phyloP scores from a whole-genome alignment of 495 filamentous ascomycete genomes.

The Aspergillus panamensis region DNA sequence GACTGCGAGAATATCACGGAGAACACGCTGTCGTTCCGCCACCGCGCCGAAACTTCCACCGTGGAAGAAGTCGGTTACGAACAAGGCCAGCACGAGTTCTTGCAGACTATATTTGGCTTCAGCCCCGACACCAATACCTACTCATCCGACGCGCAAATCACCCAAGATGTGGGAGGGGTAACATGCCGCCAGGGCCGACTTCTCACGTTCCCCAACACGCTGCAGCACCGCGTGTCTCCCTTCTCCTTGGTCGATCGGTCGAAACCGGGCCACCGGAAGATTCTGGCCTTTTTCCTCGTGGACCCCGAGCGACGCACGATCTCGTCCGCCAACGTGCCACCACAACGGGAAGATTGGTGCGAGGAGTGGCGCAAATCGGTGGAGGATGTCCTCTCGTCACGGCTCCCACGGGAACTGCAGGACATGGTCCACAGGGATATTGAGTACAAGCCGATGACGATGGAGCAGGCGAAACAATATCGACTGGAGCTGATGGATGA shows the following conservation, averaged over 20 bases:
- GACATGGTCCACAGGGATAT: constrained; percentile 27
- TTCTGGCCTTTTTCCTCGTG: constrained; percentile 53
- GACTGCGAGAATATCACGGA: constrained; percentile 54
- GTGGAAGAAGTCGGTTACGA: constrained; percentile 10
- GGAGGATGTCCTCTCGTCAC: constrained; percentile 7
- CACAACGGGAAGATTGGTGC: constrained; percentile 40
- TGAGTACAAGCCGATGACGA: neutral
- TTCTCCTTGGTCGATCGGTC: constrained; percentile 46
- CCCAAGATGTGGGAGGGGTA: constrained; percentile 32
- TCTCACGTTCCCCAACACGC: constrained; percentile 26
- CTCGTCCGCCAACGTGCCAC: constrained; percentile 52
- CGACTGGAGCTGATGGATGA: constrained; percentile 8
- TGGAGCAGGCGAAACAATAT: constrained; percentile 5
- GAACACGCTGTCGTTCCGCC: constrained; percentile 44
- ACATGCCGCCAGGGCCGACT: constrained; percentile 22
- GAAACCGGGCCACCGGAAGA: constrained; percentile 49
- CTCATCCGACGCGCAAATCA: neutral
- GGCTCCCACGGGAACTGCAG: constrained; percentile 39
- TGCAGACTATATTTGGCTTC: constrained; percentile 26
- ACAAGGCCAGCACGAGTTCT: constrained; percentile 20
- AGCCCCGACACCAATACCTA: constrained; percentile 6
- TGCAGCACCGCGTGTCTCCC: constrained; percentile 50
- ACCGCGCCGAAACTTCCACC: constrained; percentile 19
- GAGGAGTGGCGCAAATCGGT: constrained; percentile 19
- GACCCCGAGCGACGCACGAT: constrained; percentile 47